phyloP scores from a whole-genome alignment of 2,329 filamentous ascomycete genomes.

The Ascochyta lentis region DNA sequence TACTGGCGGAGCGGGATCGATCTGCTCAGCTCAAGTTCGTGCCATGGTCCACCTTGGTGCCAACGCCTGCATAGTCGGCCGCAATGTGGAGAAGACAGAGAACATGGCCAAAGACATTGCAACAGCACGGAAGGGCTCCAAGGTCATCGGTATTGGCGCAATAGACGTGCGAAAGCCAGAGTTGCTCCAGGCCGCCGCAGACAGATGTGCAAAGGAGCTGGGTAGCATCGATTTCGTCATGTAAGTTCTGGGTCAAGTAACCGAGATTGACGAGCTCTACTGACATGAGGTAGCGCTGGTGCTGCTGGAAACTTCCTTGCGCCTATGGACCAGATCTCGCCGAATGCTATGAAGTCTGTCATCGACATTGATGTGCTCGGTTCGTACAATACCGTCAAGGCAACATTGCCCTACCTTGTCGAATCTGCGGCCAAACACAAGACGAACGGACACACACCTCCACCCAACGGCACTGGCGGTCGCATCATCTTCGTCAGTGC shows the following conservation, averaged over 20 bases:
- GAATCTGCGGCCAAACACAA: conserved; percentile 71
- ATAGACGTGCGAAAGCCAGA: conserved; percentile 73
- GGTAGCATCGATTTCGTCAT: conserved; percentile 93
- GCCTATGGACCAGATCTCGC: conserved; percentile 78
- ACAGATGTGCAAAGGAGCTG: conserved; percentile 80
- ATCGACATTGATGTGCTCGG: conserved; percentile 96
- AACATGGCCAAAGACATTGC: conserved; percentile 80
- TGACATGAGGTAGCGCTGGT: conserved; percentile 69
- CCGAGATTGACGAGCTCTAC: not conserved
- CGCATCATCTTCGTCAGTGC: conserved; percentile 90
- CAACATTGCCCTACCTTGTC: conserved; percentile 81
- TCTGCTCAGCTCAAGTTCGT: conserved; percentile 92
- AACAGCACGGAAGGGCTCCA: conserved; percentile 76
- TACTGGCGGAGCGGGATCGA: conserved; percentile 90
- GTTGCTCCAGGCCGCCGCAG: conserved; percentile 74
- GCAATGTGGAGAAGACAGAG: conserved; percentile 88
- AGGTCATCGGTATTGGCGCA: conserved; percentile 82
- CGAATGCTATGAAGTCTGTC: conserved; percentile 93
- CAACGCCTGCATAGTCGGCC: conserved; percentile 91
- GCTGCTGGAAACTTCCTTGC: conserved; percentile 96
- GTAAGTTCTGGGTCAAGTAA: conserved; percentile 56
- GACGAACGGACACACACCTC: conserved; percentile 62
- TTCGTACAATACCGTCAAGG: conserved; percentile 94
- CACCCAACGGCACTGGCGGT: conserved; percentile 67
- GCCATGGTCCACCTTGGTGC: conserved; percentile 90